Evolutionary conservation across 2,329 filamentous ascomycete species (phyloP), one percentile per base, ranked within the genome.

Genomic region (Sclerotinia borealis): DNA sequence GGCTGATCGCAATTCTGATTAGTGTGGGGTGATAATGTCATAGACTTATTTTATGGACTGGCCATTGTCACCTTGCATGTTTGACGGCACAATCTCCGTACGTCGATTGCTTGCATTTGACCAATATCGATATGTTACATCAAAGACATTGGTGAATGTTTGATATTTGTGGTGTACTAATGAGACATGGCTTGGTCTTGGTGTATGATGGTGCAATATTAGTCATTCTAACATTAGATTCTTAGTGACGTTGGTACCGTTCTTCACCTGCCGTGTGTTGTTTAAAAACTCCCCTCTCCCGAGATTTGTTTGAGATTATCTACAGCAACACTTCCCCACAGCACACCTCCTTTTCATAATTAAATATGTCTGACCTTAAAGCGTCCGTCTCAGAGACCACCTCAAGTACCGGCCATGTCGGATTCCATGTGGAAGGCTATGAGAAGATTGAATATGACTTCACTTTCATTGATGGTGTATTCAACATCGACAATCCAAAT

Each of bases 381-480:
- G 87, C 87, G 64, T 81, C 81, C 60, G 86, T 90, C 67, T 76
- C 79, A 65, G 83, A 87, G 76, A 90, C 85, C 66, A 76, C 80
- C 69, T 78, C 80, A 9, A 62, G 65, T 4, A 66, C 71, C 27
- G 60, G 60, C 17, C 71, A 73, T 54, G 56, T 54, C 65, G 88
- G 87, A 43, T 90, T 90, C 76, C 84, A 88, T 68, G 87, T 90
- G 65, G 84, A 86, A 69, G 88, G 88, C 29, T 89, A 89, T 70
- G 88, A 91, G 79, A 90, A 89, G 79, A 90, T 90, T 72, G 84
- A 88, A 72, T 90, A 90, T 73, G 86, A 89, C 76, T 91, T 91
- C 74, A 84, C 85, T 61, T 90, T 91, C 75, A 81, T 90, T 52
- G 87, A 91, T 69, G 84, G 83, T 54, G 81, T 91, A 63, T 90